phyloP scores from a whole-genome alignment of 2,329 filamentous ascomycete species.

The Fonsecaea nubica region DNA sequence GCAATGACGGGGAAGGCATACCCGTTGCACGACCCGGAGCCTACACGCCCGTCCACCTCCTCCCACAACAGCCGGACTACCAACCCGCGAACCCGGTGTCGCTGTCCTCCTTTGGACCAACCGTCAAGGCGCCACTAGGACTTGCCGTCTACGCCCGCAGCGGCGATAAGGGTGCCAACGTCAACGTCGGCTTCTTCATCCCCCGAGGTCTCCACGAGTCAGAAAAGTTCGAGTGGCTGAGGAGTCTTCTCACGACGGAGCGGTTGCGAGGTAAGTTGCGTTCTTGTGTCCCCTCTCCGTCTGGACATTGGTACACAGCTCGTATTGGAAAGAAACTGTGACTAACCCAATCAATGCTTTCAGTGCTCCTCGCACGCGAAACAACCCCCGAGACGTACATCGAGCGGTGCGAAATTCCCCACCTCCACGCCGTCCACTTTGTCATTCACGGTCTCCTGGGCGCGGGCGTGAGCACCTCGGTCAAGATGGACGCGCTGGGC shows the following conservation, averaged over 20 bases:
- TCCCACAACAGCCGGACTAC: not conserved
- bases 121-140: slow-evolving; percentile 47
- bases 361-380: not conserved
- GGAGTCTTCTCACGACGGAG: slow-evolving; percentile 47
- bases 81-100: not conserved
- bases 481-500: slow-evolving; percentile 55
- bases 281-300: slow-evolving; percentile 22
- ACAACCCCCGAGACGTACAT: not conserved
- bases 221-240: slow-evolving; percentile 45
- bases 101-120: slow-evolving; percentile 40
- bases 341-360: not conserved
- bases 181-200: slow-evolving; percentile 51
- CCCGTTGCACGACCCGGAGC: not conserved
- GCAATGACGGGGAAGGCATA: not conserved
- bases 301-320: rapidly evolving
- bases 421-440: slow-evolving; percentile 57
- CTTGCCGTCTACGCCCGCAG: slow-evolving; percentile 53
- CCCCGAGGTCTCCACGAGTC: slow-evolving; percentile 2
- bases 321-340: not conserved
- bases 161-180: slow-evolving; percentile 48
- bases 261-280: slow-evolving; percentile 45
- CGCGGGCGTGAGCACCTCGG: slow-evolving; percentile 55
- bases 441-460: slow-evolving; percentile 56
- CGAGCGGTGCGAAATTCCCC: slow-evolving; percentile 49
- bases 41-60: not conserved